Percentiles rank a stretch among this genome's conserved stretches.
Evolutionary conservation across 192 early-diverging fungal species (phyloP).

Genomic region (Phycomyces nitens): DNA sequence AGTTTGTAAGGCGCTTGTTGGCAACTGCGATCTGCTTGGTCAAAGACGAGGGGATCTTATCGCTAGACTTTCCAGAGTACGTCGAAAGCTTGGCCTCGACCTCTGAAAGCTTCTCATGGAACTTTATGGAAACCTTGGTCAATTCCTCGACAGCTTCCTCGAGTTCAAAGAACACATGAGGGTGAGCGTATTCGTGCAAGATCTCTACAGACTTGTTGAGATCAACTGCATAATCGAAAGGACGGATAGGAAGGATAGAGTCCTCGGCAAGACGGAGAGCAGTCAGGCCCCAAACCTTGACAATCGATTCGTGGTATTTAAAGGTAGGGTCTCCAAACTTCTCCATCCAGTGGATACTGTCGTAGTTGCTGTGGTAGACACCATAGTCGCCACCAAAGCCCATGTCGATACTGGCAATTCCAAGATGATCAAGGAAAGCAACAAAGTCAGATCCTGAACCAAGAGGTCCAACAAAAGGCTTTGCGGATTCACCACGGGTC

Average conservation of each 20-base stretch:
- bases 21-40: conserved; percentile 32
- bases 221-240: conserved; percentile 41
- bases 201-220: conserved; percentile 33
- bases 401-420: conserved; percentile 53
- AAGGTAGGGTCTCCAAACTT: conserved; percentile 55
- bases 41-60: conserved; percentile 19
- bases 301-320: conserved; percentile 45
- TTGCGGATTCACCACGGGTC: background rate
- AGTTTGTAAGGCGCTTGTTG: conserved; percentile 42
- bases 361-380: conserved; percentile 67
- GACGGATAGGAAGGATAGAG: conserved; percentile 35
- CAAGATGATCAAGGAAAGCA: conserved; percentile 62
- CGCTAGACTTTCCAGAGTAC: conserved; percentile 14
- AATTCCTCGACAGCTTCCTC: conserved; percentile 11
- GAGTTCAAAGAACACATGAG: conserved; percentile 5
- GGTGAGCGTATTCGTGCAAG: conserved; percentile 7
- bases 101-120: conserved; percentile 18
- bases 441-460: conserved; percentile 55
- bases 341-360: conserved; percentile 54
- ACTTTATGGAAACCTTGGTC: conserved; percentile 16
- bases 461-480: conserved; percentile 32
- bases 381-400: conserved; percentile 49
- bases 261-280: conserved; percentile 43
- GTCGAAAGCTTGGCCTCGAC: conserved; percentile 37
- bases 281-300: conserved; percentile 45